Percentiles rank a stretch among this genome's conserved stretches.
These are phyloP conservation scores for Loxodes magnus DNA, from an alignment of 73 alveolate species.

Conservation along the genomic window DNA sequence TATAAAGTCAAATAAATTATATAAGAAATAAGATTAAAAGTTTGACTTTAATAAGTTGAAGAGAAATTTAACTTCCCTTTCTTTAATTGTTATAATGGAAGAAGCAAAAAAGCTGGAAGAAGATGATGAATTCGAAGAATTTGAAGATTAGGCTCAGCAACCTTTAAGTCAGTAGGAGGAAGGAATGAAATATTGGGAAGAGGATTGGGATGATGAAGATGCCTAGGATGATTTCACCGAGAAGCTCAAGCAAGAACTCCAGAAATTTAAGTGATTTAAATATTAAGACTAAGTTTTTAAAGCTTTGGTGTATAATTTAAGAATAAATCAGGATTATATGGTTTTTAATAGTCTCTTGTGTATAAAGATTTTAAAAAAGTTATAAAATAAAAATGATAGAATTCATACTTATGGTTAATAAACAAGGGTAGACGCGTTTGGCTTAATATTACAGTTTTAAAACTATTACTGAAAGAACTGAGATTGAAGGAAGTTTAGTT, in stretches of 20 bases:
- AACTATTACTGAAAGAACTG: slow-evolving; percentile 82
- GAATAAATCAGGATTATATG: too few species aligned
- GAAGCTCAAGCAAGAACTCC: neutral
- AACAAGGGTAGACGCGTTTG: slow-evolving; percentile 93
- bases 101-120: too few species aligned
- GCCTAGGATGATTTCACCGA: neutral
- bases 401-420: slow-evolving; percentile 93
- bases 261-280: neutral
- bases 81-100: too few species aligned
- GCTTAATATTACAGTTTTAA: slow-evolving; percentile 58
- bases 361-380: too few species aligned
- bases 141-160: neutral
- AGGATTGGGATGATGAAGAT: slow-evolving; percentile 1
- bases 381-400: slow-evolving; percentile 67
- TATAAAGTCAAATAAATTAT: too few species aligned
- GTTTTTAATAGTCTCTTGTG: too few species aligned
- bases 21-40: too few species aligned
- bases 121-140: neutral
- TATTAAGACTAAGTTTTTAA: neutral
- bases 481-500: slow-evolving; percentile 93
- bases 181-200: neutral
- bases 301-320: too few species aligned
- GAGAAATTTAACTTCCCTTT: too few species aligned
- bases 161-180: neutral
- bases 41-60: too few species aligned